Base-by-base conservation (phyloP, 805 yeast species). In the Ogataea allantospora region DNA sequence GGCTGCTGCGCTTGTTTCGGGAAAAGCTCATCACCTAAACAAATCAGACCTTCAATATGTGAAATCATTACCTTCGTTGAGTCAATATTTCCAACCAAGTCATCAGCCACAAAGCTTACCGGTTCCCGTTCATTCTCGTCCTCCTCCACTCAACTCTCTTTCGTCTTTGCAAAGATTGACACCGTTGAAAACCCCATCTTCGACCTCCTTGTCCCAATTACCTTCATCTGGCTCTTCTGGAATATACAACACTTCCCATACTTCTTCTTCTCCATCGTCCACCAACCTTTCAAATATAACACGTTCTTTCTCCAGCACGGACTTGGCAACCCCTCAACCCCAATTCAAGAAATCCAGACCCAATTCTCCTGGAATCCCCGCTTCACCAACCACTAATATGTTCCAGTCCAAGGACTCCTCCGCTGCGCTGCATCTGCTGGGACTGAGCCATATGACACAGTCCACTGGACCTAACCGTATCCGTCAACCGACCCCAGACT, bases 1-100 rank as follows among this genome's bases (percentile, higher is more conserved):
- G 22, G 48, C 47, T 9, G 48, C 48, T 4, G 46, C 54, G 8
- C 41, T 50, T 27, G 42, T 47, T 10, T 38, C 47, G n/a, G 47
- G 45, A 16, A 40, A 35, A 18, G 16, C 35, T 15, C 46, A 47
- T 16, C 33, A 42, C 5, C 14, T 44, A 21, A 9, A 8, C 16
- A 9, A 29, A 5, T 15, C 40, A 4, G 48, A 50, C 32, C 32
- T 60, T 14, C 64, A 58, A 33, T 66, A 67, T 46, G 70, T 73
- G n/a, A 73, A 70, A 52, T 72, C 78, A 6, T 60, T 75, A 22
- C 80, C 80, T 9, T 70, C 77, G 13, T 60, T 75, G 35, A 62
- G 75, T 0, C 74, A 73, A 38, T 74, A 70, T 57, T 75, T 75
- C 43, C 44, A 43, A 26, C 34, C 68, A 45, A 48, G 34, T 18